These are phyloP conservation scores for Tetradesmus lagerheimii DNA, from an alignment of 139 green algal genomes.

Conservation along the genomic window DNA sequence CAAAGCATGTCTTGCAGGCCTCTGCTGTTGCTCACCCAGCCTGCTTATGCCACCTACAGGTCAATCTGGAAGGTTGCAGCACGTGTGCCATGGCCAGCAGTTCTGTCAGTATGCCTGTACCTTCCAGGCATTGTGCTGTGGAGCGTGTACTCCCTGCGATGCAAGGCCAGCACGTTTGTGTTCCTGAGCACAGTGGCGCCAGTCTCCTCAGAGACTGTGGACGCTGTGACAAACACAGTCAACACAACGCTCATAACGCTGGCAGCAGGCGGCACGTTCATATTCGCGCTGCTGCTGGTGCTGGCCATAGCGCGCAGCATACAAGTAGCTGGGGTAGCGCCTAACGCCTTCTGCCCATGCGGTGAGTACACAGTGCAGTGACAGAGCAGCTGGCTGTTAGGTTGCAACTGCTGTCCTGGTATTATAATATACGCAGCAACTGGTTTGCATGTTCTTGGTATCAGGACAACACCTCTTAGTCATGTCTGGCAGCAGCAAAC, in stretches of 20 bases:
- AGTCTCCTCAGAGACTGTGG: slow-evolving; percentile 25
- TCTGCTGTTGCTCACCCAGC: not conserved
- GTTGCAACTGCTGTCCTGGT: not conserved
- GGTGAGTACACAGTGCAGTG: slow-evolving; percentile 6
- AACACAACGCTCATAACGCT: slow-evolving; percentile 47
- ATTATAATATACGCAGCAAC: not conserved
- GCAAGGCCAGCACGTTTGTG: slow-evolving; percentile 40
- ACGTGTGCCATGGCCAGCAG: slow-evolving; percentile 33
- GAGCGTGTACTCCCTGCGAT: slow-evolving; percentile 38
- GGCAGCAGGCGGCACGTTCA: slow-evolving; percentile 21
- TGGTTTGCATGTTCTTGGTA: not conserved
- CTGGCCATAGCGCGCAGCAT: slow-evolving; percentile 42
- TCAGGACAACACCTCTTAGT: not conserved
- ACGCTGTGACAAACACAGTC: slow-evolving; percentile 36
- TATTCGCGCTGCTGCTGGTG: slow-evolving; percentile 35
- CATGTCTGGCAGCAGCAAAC: slow-evolving; percentile 14
- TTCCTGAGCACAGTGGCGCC: slow-evolving; percentile 43
- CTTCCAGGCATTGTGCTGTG: slow-evolving; percentile 47
- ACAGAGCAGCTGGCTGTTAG: not conserved
- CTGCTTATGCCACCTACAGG: slow-evolving; percentile 1
- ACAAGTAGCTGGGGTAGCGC: not conserved
- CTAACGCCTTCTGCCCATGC: slow-evolving; percentile 34
- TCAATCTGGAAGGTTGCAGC: slow-evolving; percentile 36
- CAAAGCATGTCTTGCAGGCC: not conserved
- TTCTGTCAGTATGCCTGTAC: slow-evolving; percentile 19